These are phyloP conservation scores for Nakaseomyces kungkrabaensis DNA, from an alignment of 1,139 yeast species.

Conservation along the genomic window DNA sequence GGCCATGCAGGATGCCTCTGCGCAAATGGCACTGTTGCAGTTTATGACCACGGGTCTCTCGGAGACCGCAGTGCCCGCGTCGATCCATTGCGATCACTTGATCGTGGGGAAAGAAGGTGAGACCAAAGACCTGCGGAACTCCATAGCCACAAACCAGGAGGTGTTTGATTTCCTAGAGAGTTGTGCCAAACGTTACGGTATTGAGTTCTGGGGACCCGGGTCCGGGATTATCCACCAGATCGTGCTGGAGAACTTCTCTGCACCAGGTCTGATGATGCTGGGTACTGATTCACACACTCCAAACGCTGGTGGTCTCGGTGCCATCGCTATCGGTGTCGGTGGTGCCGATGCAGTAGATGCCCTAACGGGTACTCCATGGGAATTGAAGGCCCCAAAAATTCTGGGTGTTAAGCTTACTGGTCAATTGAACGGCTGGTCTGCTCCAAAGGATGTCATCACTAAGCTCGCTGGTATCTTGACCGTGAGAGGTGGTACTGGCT, in stretches of 20 bases:
- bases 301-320: conserved; percentile 96
- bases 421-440: conserved; percentile 76
- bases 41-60: conserved; percentile 93
- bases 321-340: conserved; percentile 96
- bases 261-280: conserved; percentile 91
- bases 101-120: conserved; percentile 95
- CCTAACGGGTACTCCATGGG: conserved; percentile 97
- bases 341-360: conserved; percentile 99
- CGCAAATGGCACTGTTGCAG: conserved; percentile 93
- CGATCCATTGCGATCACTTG: conserved; percentile 95
- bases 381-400: conserved; percentile 88
- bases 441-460: conserved; percentile 94
- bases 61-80: conserved; percentile 81
- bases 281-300: conserved; percentile 98
- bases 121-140: conserved; percentile 56
- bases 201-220: conserved; percentile 98
- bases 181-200: conserved; percentile 87
- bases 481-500: conserved; percentile 97
- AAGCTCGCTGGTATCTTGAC: conserved; percentile 82
- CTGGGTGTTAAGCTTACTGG: conserved; percentile 91
- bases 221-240: conserved; percentile 98
- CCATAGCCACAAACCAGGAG: conserved; percentile 80
- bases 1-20: conserved; percentile 99
- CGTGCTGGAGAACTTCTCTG: conserved; percentile 87
- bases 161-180: conserved; percentile 87